These are phyloP conservation scores for Termitomyces sp. DNA, from an alignment of 1,284 basidiomycete genomes.

Conservation along the genomic window DNA sequence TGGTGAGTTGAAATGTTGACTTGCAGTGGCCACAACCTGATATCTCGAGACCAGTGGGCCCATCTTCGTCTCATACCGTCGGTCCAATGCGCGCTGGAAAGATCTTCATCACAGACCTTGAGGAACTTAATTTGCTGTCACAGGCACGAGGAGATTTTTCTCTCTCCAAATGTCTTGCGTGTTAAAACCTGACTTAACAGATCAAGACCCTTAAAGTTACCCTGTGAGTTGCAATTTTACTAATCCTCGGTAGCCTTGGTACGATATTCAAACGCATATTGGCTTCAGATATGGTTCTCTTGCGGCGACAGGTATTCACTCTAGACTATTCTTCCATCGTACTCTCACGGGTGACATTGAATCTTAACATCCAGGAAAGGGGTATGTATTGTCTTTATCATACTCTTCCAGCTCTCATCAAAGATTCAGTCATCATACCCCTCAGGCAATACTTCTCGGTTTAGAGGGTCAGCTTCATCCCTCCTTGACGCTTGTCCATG, in stretches of 20 bases:
- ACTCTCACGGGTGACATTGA: background rate
- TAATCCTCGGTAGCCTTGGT: background rate
- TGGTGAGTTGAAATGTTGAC: constrained; percentile 41
- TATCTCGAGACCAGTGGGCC: constrained; percentile 34
- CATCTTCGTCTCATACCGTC: constrained; percentile 54
- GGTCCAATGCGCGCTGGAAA: constrained; percentile 91
- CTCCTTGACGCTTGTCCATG: background rate
- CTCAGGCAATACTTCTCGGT: constrained; percentile 88
- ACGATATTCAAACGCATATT: background rate
- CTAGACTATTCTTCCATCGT: constrained; percentile 7
- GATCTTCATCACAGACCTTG: constrained; percentile 80
- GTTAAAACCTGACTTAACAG: constrained; percentile 29
- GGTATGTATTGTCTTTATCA: constrained; percentile 39
- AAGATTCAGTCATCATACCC: constrained; percentile 78
- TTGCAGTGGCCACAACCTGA: constrained; percentile 2
- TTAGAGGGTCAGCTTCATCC: constrained; percentile 58
- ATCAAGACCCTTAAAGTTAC: constrained; percentile 81
- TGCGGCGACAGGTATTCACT: constrained; percentile 63
- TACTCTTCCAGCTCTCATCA: background rate
- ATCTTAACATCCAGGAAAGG: constrained; percentile 58
- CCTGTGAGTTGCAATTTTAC: constrained; percentile 48
- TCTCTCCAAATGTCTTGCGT: background rate
- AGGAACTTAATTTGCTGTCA: constrained; percentile 65
- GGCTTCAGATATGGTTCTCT: constrained; percentile 57
- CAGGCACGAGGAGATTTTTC: constrained; percentile 40